Percentiles rank a stretch among this genome's conserved stretches.
These are phyloP conservation scores for Clausena lansium DNA, from an alignment of 345 rosid genomes.

Conservation along the genomic window DNA sequence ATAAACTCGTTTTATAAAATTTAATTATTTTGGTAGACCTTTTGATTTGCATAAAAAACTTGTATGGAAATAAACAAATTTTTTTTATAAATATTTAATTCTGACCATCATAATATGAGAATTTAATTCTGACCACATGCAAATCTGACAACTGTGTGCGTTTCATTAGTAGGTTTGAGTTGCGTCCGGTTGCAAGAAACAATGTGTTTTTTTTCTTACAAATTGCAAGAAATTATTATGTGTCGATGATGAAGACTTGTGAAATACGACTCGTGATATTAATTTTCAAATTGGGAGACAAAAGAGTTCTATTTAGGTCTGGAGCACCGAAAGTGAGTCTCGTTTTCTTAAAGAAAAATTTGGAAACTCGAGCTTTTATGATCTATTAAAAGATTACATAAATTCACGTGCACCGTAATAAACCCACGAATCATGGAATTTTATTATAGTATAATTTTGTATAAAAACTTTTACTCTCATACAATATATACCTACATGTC, in stretches of 20 bases:
- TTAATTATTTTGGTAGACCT: too few relatives aligned
- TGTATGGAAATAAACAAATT: too few relatives aligned
- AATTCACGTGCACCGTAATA: not conserved
- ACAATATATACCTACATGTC: too few relatives aligned
- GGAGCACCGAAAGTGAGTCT: constrained; percentile 7
- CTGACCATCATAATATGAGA: too few relatives aligned
- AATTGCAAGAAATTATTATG: too few relatives aligned
- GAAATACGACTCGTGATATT: not conserved
- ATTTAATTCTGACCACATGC: too few relatives aligned
- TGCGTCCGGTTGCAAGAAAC: not conserved
- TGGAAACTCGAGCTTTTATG: not conserved
- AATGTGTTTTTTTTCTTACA: too few relatives aligned
- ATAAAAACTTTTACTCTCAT: too few relatives aligned
- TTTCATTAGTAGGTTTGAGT: not conserved
- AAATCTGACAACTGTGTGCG: not conserved
- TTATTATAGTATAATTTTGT: not conserved
- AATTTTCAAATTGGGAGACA: not conserved
- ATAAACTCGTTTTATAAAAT: too few relatives aligned
- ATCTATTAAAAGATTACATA: not conserved
- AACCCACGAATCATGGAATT: not conserved
- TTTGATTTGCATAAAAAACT: too few relatives aligned
- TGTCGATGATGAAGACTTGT: not conserved
- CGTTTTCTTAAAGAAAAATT: not conserved
- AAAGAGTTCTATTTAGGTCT: not conserved
- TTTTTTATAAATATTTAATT: too few relatives aligned